These are phyloP conservation scores for Rhizophagus clarus DNA, from an alignment of 192 early-diverging fungal species.

Conservation along the genomic window DNA sequence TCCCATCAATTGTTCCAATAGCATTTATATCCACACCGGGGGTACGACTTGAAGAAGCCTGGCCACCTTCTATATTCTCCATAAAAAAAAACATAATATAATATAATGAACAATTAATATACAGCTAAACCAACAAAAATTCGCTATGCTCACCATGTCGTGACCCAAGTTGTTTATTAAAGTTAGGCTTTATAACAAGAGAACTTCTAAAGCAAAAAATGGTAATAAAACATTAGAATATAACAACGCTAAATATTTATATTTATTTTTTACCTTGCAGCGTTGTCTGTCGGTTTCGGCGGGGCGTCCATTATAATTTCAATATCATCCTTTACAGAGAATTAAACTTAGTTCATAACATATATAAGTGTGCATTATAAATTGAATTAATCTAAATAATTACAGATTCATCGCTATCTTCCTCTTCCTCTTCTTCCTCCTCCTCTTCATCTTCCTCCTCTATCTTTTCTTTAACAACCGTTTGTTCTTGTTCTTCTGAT, in stretches of 20 bases:
- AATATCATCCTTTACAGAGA: conserved; percentile 53
- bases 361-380: neutral
- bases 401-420: conserved; percentile 66
- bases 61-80: conserved; percentile 41
- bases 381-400: conserved; percentile 17
- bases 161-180: conserved; percentile 31
- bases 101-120: neutral
- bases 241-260: neutral
- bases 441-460: conserved; percentile 41
- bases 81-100: neutral
- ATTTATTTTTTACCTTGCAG: conserved; percentile 33
- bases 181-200: conserved; percentile 33
- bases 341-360: conserved; percentile 9
- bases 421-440: conserved; percentile 48
- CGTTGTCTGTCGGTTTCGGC: conserved; percentile 33
- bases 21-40: conserved; percentile 65
- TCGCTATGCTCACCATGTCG: conserved; percentile 10
- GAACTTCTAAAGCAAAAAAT: neutral
- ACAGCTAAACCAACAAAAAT: neutral
- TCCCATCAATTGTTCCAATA: conserved; percentile 77
- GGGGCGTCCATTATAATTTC: conserved; percentile 72
- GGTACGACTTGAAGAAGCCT: conserved; percentile 35
- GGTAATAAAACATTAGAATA: neutral
- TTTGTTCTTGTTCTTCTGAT: conserved; percentile 15
- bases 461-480: conserved; percentile 28